Conservation (phyloP, 176 grass and related monocot species). For the Alloteropsis semialata region DNA sequence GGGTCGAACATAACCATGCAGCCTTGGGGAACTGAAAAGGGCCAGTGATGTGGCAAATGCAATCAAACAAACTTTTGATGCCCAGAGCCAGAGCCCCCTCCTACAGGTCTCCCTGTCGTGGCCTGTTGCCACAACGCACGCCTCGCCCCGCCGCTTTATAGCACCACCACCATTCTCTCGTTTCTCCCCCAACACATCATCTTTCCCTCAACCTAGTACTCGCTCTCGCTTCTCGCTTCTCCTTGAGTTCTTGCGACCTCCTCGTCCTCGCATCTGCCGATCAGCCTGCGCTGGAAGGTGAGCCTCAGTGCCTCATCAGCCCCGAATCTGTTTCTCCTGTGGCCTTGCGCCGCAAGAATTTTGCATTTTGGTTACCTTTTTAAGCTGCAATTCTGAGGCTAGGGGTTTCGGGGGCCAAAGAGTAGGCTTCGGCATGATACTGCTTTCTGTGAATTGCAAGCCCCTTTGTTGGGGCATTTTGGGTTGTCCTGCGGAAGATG, state of each 20-base stretch:
- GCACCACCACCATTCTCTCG: background rate
- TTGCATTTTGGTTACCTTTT: background rate
- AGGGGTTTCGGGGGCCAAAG: background rate
- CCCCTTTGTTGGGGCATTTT: constrained; percentile 14
- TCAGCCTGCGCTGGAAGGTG: constrained; percentile 23
- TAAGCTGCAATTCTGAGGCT: background rate
- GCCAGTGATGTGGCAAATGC: background rate
- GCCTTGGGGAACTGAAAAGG: constrained; percentile 26
- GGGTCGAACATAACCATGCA: background rate
- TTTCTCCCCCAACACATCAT: background rate
- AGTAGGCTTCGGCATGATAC: background rate
- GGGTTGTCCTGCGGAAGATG: background rate
- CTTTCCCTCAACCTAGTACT: background rate
- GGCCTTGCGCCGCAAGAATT: background rate
- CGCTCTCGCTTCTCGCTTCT: background rate
- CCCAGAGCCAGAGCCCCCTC: background rate
- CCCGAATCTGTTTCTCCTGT: background rate
- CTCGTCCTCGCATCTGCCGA: background rate
- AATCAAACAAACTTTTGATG: constrained; percentile 16
- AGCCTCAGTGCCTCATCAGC: background rate
- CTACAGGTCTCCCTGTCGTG: constrained; percentile 4
- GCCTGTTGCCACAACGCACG: background rate
- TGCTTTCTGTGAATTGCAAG: background rate
- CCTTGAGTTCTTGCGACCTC: background rate
- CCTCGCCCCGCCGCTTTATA: constrained; percentile 20